phyloP scores from a whole-genome alignment of 2,329 filamentous ascomycete species.

The Corinectria fuckeliana region DNA sequence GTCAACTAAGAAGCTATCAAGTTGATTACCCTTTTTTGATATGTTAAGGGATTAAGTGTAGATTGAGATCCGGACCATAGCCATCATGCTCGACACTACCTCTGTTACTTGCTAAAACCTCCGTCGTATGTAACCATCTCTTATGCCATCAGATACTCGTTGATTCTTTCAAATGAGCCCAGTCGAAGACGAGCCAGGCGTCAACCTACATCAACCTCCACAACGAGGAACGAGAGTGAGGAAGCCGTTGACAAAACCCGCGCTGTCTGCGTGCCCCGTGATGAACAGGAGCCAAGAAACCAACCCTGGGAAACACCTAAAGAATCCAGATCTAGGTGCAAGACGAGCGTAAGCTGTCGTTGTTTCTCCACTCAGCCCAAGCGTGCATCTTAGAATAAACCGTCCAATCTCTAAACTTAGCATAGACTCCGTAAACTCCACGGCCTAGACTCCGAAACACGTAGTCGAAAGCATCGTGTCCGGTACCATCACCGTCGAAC shows the following conservation, averaged over 20 bases:
- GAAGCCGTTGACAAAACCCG: neutral
- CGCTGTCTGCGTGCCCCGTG: neutral
- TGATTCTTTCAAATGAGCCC: neutral
- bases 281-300: neutral
- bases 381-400: neutral
- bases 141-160: neutral
- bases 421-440: neutral
- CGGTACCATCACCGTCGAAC: slow-evolving; percentile 49
- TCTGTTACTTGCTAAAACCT: neutral
- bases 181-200: neutral
- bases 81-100: neutral
- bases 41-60: neutral
- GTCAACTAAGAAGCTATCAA: neutral
- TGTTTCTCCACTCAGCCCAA: neutral
- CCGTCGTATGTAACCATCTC: neutral
- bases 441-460: neutral
- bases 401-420: neutral
- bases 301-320: neutral
- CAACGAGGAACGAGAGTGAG: neutral
- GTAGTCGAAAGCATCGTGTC: neutral
- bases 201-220: neutral
- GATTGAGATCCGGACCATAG: neutral
- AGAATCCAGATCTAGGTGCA: neutral
- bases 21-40: neutral
- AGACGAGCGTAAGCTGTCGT: neutral